Evolutionary conservation across 495 filamentous ascomycete genomes (phyloP).

Genomic region (Aspergillus bridgeri): DNA sequence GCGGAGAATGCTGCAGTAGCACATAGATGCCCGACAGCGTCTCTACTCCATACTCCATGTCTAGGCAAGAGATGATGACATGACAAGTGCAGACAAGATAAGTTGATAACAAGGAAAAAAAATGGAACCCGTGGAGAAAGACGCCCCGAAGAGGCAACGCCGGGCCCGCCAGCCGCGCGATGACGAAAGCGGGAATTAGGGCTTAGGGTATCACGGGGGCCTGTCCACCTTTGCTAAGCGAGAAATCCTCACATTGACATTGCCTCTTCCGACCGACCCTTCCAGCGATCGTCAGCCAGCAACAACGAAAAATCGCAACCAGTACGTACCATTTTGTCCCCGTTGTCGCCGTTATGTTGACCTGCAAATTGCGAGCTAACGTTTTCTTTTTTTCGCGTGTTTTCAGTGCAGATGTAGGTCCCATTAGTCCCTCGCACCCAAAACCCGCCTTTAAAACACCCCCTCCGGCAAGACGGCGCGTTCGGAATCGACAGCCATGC

Average conservation of each 20-base stretch:
- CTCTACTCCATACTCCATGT: no score
- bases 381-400: conserved; percentile 35
- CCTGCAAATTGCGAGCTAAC: conserved; percentile 31
- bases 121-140: conserved; percentile 2
- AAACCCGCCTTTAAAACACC: background rate
- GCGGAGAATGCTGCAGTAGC: no score
- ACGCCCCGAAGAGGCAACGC: conserved; percentile 5
- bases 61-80: conserved; percentile 1
- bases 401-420: conserved; percentile 77
- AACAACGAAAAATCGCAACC: conserved; percentile 55
- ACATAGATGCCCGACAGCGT: no score
- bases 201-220: conserved; percentile 35
- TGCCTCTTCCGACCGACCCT: conserved; percentile 40
- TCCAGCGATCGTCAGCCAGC: conserved; percentile 46
- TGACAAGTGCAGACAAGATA: background rate
- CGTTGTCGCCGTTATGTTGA: conserved; percentile 14
- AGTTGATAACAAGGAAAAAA: background rate
- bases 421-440: conserved; percentile 11
- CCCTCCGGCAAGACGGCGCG: background rate
- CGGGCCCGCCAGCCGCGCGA: background rate
- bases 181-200: conserved; percentile 28
- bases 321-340: conserved; percentile 46
- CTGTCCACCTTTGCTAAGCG: conserved; percentile 45
- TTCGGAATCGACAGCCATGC: background rate
- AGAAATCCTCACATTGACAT: conserved; percentile 47